Evolutionary conservation across 352 stramenopile genomes (phyloP).

Genomic region (Globisporangium recalcitrans): DNA sequence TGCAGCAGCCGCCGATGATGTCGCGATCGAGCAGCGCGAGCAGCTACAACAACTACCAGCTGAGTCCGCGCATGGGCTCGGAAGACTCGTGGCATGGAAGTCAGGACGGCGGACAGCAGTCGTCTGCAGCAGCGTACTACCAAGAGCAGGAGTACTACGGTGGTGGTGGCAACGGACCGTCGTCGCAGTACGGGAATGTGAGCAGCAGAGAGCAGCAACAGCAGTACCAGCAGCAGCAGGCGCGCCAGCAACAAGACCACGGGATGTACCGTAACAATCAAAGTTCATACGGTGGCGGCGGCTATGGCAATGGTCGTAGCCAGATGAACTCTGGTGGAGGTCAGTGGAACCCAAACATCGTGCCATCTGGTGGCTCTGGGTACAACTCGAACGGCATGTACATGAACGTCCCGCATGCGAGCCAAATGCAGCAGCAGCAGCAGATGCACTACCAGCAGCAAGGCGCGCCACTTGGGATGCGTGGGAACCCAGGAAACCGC

Average conservation of each 20-base stretch:
- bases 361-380: neutral
- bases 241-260: conserved; percentile 36
- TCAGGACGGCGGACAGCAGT: conserved; percentile 29
- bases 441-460: conserved; percentile 36
- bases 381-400: conserved; percentile 44
- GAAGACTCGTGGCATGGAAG: conserved; percentile 52
- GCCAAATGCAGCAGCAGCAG: conserved; percentile 25
- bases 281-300: conserved; percentile 7
- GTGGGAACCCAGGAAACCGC: conserved; percentile 18
- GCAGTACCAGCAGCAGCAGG: conserved; percentile 23
- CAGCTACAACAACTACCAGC: conserved; percentile 32
- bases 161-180: neutral
- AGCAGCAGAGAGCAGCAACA: conserved; percentile 15
- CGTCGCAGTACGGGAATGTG: conserved; percentile 7
- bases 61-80: conserved; percentile 41
- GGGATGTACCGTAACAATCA: conserved; percentile 17
- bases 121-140: conserved; percentile 29
- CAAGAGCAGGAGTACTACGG: conserved; percentile 47
- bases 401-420: conserved; percentile 29
- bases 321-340: conserved; percentile 15
- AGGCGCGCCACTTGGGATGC: conserved; percentile 25
- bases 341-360: conserved; percentile 36
- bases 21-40: conserved; percentile 31
- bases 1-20: conserved; percentile 31
- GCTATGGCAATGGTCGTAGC: conserved; percentile 7